Base-by-base conservation (phyloP, 2,329 filamentous ascomycete species). In the Aspergillus candidus region DNA sequence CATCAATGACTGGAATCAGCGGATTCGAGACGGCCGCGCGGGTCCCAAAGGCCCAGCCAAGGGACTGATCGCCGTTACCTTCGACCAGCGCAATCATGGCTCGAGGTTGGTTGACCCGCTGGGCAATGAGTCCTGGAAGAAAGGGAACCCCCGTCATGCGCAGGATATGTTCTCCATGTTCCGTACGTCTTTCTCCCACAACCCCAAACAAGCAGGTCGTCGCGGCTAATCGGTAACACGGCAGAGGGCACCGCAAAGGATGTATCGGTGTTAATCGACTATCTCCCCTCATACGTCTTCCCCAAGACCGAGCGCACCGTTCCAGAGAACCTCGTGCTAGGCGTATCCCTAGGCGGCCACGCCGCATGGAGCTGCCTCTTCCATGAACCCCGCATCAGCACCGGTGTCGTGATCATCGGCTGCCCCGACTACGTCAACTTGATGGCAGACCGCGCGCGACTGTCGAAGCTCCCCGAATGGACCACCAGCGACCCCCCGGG, bases 71-170 rank as follows among this genome's bases (percentile, higher is more conserved):
- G 89, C 87, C 2, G 78, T 90, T 11, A 79, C 84, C 2, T 94
- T 95, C 65, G 93, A 97, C 68, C 89, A 95, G 72, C 79, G 91
- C 36, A 97, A 97, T 65, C 93, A 97, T 67, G 93, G 93, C 18
- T 76, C 78, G 3, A 74, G 93, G 43, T 67, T 82, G 47, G 78
- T 91, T 2, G 76, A 83, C 55, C 69, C 77, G 6, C 54, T 75
- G 13, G 81, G 84, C 18, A 97, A 96, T 63, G 74, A 83, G 54
- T 76, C 84, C 4, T 97, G 90, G 91, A 77, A 79, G 35, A 68
- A 79, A 32, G 89, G 88, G 27, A 95, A 96, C 61, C 72, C 76
- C 6, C 78, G 75, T 6, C 93, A 97, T 70, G 91, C 89, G 0
- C 81, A 88, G 61, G 93, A 98, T 65, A 95, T 98, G 89, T 89